Conservation (phyloP, 2,329 filamentous ascomycete species). For the Pseudogymnoascus sp. region DNA sequence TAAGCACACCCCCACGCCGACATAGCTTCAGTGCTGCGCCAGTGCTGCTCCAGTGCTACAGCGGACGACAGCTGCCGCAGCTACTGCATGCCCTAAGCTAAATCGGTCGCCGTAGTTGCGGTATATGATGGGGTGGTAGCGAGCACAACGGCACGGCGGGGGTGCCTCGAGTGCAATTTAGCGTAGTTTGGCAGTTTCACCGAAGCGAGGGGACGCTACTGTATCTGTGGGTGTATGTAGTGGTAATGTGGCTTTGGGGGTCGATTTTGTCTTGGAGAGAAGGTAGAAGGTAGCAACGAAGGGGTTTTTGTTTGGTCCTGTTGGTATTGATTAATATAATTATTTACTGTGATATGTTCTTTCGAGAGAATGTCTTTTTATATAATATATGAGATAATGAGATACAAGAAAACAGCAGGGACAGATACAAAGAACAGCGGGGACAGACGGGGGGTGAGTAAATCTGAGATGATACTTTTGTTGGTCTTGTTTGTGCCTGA, state of each 20-base stretch:
- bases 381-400: not conserved
- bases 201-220: not conserved
- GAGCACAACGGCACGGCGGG: not conserved
- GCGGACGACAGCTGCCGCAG: not conserved
- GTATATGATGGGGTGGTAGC: not conserved
- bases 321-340: not conserved
- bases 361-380: not conserved
- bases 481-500: not conserved
- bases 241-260: not conserved
- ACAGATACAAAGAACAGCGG: not conserved
- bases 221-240: not conserved
- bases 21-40: not conserved
- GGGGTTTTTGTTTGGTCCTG: not conserved
- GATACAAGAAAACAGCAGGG: not conserved
- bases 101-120: not conserved
- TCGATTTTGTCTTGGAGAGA: not conserved
- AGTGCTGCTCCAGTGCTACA: not conserved
- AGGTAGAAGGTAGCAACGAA: not conserved
- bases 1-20: not conserved
- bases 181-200: not conserved
- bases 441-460: not conserved
- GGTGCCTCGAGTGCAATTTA: not conserved
- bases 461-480: not conserved
- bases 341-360: not conserved
- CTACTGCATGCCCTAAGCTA: not conserved